Conservation (phyloP, 306 rosid species). For the Rosa persica region DNA sequence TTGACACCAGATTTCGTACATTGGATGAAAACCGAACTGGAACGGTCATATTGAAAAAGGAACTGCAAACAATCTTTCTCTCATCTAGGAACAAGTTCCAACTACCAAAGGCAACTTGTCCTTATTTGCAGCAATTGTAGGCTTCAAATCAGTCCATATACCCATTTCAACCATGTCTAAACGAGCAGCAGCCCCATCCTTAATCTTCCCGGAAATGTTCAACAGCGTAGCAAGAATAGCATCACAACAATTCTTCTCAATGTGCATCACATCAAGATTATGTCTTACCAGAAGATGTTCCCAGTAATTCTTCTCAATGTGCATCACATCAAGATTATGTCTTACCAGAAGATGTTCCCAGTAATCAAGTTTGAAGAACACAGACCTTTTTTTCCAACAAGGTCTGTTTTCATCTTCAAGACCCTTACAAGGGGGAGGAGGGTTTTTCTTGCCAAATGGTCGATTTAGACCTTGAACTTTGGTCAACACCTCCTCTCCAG, state of each 20-base stretch:
- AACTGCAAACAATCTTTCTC: not conserved
- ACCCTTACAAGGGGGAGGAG: no score
- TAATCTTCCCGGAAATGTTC: no score
- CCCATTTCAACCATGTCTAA: not conserved
- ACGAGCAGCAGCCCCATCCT: not conserved
- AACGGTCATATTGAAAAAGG: not conserved
- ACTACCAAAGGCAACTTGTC: not conserved
- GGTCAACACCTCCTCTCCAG: not conserved
- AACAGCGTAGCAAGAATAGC: not conserved
- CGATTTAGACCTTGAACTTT: not conserved
- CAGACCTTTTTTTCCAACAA: conserved; percentile 11
- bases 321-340: not conserved
- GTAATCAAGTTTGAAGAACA: not conserved
- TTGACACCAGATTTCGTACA: no score
- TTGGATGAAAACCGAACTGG: no score
- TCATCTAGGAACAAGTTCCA: not conserved
- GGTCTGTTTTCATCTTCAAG: no score
- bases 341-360: not conserved
- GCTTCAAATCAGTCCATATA: not conserved
- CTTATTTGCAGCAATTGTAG: no score
- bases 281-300: not conserved
- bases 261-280: not conserved
- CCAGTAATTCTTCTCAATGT: not conserved
- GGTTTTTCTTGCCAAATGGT: no score
- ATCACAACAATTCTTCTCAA: not conserved